Base-by-base conservation (phyloP, 345 rosid species). In the Citrus medica region DNA sequence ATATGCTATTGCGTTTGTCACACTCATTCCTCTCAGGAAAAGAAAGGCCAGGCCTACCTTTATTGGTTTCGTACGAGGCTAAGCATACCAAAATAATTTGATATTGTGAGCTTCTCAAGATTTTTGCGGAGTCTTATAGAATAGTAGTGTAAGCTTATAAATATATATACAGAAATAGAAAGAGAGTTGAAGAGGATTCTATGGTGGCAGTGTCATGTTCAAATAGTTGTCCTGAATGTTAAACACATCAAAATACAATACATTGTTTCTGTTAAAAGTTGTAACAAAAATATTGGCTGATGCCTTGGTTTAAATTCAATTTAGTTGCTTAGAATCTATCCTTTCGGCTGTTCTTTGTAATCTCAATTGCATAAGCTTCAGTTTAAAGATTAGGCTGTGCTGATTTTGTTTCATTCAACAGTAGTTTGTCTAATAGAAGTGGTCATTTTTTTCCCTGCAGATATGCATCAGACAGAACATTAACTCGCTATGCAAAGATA, bases 401-500 rank as follows among this genome's bases (percentile, higher is more conserved):
- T 9, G 27, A 27, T 59, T 46, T 58, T 63, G 13, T 10, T 72
- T 53, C 28, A 14, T 32, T 5, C 58, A 48, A 68, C 8, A 30
- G 69, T 74, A 42, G 1, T 77, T 83, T 30, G 32, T 74, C 10
- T 55, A 33, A 37, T 58, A 65, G 48, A 56, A 38, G 17, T 67
- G 40, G 64, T 38, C 38, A 64, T 64, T 69, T 2, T 76, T 76
- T 69, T 78, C 16, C 37, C n/a, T 67, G 78, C 89, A 95, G 98
- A 67, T 84, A 70, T 85, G 76, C 79, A 28, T 70, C 82, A 9
- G 92, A 88, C 51, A 40, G 84, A 32, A 82, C 6, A 58, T 12
- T 92, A 58, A 65, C 53, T 56, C 82, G 88, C 71, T 93, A 95
- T 85, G 84, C 91, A 27, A 91, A 92, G 87, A 88, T 95, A 55